These are phyloP conservation scores for Thuidium tamariscinum DNA, from an alignment of 225 moss, liverwort and hornwort genomes.

Conservation along the genomic window DNA sequence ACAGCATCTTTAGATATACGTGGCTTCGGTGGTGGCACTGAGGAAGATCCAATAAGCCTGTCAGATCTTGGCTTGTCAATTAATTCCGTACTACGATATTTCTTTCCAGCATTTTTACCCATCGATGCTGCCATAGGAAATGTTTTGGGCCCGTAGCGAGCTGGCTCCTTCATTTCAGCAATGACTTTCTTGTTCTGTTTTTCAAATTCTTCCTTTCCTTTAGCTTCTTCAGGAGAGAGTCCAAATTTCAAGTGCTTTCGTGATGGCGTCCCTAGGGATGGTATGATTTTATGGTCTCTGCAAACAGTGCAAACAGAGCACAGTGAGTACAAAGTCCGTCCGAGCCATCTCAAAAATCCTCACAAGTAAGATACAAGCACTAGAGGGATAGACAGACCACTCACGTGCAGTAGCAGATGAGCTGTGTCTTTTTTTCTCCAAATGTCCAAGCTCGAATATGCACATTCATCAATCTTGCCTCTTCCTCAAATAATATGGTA, in stretches of 20 bases:
- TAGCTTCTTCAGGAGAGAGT: neutral
- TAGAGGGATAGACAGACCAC: neutral
- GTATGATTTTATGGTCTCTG: constrained; percentile 24
- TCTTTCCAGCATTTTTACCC: neutral
- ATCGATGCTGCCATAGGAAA: neutral
- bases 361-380: neutral
- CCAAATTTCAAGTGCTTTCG: constrained; percentile 27
- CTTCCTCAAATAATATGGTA: neutral
- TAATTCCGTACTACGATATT: neutral
- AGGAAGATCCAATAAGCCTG: neutral
- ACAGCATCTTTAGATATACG: neutral
- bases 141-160: neutral
- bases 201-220: neutral
- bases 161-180: neutral
- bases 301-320: constrained; percentile 18
- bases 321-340: neutral
- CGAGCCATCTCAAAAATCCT: neutral
- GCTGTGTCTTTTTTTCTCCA: neutral
- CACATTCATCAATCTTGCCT: neutral
- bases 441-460: constrained; percentile 31
- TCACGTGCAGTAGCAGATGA: constrained; percentile 46
- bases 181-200: neutral
- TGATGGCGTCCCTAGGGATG: constrained; percentile 6
- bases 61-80: neutral
- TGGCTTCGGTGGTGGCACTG: neutral